Percentiles rank a stretch among this genome's conserved stretches.
Conservation (phyloP, 345 rosid species). For the Ceriops zippeliana region DNA sequence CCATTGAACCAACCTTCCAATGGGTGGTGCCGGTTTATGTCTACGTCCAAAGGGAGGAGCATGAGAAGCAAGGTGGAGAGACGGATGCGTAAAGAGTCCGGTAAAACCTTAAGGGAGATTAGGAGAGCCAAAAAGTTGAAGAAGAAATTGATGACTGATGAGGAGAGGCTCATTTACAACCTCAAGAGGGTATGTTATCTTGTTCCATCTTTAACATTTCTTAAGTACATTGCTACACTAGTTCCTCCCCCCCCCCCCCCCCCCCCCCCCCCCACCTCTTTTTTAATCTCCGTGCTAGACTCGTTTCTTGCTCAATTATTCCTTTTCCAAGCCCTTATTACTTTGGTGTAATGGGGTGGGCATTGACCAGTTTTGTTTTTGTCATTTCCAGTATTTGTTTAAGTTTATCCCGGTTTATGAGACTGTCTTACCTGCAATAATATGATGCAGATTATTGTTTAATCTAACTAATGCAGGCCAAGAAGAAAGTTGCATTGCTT, state of each 20-base stretch:
- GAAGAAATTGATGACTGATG: constrained; percentile 97
- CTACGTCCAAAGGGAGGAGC: constrained; percentile 76
- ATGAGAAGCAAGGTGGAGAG: constrained; percentile 95
- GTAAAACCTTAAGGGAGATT: constrained; percentile 82
- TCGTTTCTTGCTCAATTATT: background rate
- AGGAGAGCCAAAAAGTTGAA: constrained; percentile 82
- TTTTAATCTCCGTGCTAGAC: too few species aligned
- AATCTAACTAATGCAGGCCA: constrained; percentile 53
- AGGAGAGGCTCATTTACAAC: constrained; percentile 87
- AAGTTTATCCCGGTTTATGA: background rate
- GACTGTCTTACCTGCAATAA: background rate
- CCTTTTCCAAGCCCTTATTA: background rate
- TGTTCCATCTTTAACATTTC: background rate
- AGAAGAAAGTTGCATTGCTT: constrained; percentile 88
- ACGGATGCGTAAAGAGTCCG: constrained; percentile 84
- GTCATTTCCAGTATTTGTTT: background rate
- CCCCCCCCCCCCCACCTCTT: too few species aligned
- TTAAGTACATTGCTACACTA: background rate
- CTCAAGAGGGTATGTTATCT: constrained; percentile 67
- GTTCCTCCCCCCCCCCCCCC: too few species aligned
- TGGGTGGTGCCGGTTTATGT: constrained; percentile 62
- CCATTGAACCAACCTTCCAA: constrained; percentile 18
- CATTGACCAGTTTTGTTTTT: too few species aligned
- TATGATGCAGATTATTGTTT: background rate
- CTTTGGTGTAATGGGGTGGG: too few species aligned